These are phyloP conservation scores for Penicillium corylophilum DNA, from an alignment of 2,329 filamentous ascomycete genomes.

Conservation along the genomic window DNA sequence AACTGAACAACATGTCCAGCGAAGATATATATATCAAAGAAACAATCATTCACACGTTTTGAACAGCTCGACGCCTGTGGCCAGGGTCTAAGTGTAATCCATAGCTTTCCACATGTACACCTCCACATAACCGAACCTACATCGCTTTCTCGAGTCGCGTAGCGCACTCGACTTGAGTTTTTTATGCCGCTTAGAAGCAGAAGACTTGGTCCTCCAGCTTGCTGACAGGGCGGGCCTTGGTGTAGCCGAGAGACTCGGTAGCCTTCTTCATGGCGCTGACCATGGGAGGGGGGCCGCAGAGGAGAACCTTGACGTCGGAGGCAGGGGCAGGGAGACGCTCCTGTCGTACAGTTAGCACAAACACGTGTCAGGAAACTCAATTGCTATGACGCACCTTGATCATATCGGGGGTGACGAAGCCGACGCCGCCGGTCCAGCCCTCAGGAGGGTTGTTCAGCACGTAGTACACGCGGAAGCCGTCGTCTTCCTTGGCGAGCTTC, in stretches of 20 bases:
- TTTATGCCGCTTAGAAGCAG: slow-evolving; percentile 66
- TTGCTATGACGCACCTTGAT: slow-evolving; percentile 64
- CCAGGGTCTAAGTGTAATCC: neutral
- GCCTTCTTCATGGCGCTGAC: slow-evolving; percentile 96
- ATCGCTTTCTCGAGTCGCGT: neutral
- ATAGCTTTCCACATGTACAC: neutral
- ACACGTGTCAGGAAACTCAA: neutral
- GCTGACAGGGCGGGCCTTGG: slow-evolving; percentile 91
- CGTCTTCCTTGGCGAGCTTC: slow-evolving; percentile 70
- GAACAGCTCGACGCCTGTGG: neutral
- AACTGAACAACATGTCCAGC: neutral
- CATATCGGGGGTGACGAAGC: slow-evolving; percentile 94
- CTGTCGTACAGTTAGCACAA: slow-evolving; percentile 31
- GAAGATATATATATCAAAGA: neutral
- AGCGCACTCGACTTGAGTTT: neutral
- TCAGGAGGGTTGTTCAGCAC: slow-evolving; percentile 94
- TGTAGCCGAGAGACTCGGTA: slow-evolving; percentile 81
- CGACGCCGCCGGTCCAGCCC: slow-evolving; percentile 87
- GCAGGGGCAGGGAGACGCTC: slow-evolving; percentile 72
- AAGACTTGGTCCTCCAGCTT: slow-evolving; percentile 98
- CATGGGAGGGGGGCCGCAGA: slow-evolving; percentile 97
- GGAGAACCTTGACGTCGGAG: slow-evolving; percentile 84
- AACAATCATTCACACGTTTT: neutral
- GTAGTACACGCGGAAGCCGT: slow-evolving; percentile 84
- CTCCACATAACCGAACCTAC: neutral